These are phyloP conservation scores for Neltuma alba DNA, from an alignment of 306 rosid species.

Conservation along the genomic window DNA sequence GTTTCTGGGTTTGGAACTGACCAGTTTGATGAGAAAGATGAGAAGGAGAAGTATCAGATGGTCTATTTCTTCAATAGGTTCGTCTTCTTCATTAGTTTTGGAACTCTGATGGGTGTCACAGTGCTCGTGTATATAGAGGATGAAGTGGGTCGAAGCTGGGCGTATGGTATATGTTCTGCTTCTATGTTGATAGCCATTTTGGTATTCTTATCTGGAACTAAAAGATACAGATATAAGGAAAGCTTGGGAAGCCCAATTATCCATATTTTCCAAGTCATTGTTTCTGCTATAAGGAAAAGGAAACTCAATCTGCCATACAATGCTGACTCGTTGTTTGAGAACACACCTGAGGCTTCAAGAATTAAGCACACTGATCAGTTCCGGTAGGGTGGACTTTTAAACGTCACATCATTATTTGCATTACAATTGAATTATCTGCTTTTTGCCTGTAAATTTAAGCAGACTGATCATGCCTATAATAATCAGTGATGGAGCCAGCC, in stretches of 20 bases:
- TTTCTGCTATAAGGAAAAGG: not conserved
- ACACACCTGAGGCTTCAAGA: not conserved
- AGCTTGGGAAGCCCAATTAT: not conserved
- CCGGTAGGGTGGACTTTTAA: not conserved
- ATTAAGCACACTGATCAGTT: not conserved
- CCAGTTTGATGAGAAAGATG: constrained; percentile 11
- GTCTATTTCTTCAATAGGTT: not conserved
- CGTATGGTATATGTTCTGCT: not conserved
- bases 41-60: not conserved
- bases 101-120: not conserved
- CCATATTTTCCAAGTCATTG: not conserved
- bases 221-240: not conserved
- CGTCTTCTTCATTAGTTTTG: not conserved
- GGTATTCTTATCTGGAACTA: constrained; percentile 2
- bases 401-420: not conserved
- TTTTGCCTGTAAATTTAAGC: too few relatives aligned
- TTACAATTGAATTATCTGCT: not conserved
- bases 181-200: not conserved
- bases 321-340: not conserved
- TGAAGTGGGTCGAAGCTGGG: not conserved
- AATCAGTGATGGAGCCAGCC: too few relatives aligned
- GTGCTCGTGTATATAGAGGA: not conserved
- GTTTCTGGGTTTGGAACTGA: constrained; percentile 4
- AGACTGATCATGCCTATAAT: too few relatives aligned
- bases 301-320: not conserved